Evolutionary conservation across 2,329 filamentous ascomycete genomes (phyloP).

Genomic region (Periconia sp.): DNA sequence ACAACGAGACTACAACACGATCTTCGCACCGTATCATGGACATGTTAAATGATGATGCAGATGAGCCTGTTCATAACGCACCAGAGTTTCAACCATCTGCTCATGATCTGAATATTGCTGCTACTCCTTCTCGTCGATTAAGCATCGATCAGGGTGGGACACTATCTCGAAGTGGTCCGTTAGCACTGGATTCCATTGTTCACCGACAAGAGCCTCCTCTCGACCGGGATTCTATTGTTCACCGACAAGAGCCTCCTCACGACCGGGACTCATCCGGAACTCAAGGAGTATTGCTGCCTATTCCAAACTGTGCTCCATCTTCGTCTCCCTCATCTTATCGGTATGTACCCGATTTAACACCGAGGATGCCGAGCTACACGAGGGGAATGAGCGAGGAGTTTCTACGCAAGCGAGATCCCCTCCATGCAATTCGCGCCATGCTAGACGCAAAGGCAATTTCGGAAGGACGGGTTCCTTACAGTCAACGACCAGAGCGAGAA

Average conservation of each 20-base stretch:
- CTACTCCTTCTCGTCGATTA: constrained; percentile 21
- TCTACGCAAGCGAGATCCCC: constrained; percentile 25
- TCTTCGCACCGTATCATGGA: constrained; percentile 46
- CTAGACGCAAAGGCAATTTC: constrained; percentile 29
- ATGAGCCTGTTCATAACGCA: constrained; percentile 29
- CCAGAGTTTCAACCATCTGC: constrained; percentile 22
- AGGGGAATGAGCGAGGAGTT: constrained; percentile 28
- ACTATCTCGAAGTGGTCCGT: constrained; percentile 22
- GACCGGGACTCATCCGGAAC: constrained; percentile 26
- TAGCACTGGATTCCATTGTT: constrained; percentile 24
- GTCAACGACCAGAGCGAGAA: constrained; percentile 9
- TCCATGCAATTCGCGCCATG: constrained; percentile 32
- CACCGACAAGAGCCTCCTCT: constrained; percentile 27
- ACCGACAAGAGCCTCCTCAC: constrained; percentile 28
- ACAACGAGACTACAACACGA: constrained; percentile 30
- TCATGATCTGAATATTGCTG: constrained; percentile 19
- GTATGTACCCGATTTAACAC: constrained; percentile 16
- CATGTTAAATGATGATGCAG: constrained; percentile 43
- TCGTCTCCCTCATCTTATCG: constrained; percentile 22
- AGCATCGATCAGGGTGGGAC: constrained; percentile 21
- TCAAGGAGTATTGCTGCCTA: constrained; percentile 5
- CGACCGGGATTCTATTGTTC: constrained; percentile 30
- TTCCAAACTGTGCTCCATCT: constrained; percentile 25
- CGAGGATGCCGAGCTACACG: constrained; percentile 15
- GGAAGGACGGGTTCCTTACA: constrained; percentile 6